phyloP scores from a whole-genome alignment of 2,329 filamentous ascomycete species.

The Hyphodiscus sp. region DNA sequence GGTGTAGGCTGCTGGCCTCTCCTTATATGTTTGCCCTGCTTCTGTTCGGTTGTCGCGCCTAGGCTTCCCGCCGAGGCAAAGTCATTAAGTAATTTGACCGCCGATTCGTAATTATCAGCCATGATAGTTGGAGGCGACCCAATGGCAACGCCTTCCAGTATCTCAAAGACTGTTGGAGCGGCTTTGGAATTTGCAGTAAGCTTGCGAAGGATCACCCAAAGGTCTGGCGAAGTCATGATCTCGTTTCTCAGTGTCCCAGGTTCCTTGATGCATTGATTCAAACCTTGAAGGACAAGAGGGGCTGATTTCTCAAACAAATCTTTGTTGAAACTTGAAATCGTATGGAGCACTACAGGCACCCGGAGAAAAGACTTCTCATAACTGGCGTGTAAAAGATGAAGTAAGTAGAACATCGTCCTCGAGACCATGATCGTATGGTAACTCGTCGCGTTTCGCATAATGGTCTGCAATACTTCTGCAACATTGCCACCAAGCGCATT shows the following conservation, averaged over 20 bases:
- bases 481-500: conserved; percentile 70
- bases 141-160: conserved; percentile 72
- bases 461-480: conserved; percentile 70
- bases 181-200: conserved; percentile 64
- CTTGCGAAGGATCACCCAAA: conserved; percentile 83
- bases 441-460: conserved; percentile 72
- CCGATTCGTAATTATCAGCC: conserved; percentile 91
- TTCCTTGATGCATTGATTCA: conserved; percentile 73
- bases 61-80: conserved; percentile 81
- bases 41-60: conserved; percentile 63
- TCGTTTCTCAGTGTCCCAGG: conserved; percentile 77
- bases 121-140: conserved; percentile 74
- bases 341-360: conserved; percentile 84
- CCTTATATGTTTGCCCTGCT: conserved; percentile 48
- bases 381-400: conserved; percentile 74
- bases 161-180: conserved; percentile 73
- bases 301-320: conserved; percentile 71
- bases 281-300: conserved; percentile 67
- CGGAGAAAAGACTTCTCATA: conserved; percentile 90
- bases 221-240: conserved; percentile 93
- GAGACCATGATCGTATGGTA: conserved; percentile 81
- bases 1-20: conserved; percentile 40
- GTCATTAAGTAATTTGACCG: conserved; percentile 76
- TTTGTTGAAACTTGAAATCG: conserved; percentile 80
- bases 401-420: conserved; percentile 77